Percentiles rank a stretch among this genome's conserved stretches.
Evolutionary conservation across 257 asterid genomes (phyloP).

Genomic region (Haberlea rhodopensis): DNA sequence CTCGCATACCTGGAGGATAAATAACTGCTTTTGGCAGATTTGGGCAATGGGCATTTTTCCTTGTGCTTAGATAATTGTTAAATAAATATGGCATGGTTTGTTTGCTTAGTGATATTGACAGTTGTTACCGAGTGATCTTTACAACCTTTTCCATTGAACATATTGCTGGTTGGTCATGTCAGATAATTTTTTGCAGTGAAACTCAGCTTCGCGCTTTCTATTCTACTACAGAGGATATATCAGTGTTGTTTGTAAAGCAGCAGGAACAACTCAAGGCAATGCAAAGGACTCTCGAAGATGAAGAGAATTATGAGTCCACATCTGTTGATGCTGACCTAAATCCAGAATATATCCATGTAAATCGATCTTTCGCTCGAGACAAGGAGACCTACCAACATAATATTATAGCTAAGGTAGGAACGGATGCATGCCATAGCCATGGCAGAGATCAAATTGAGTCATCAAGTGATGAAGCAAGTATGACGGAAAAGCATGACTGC

Average conservation of each 20-base stretch:
- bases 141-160: background rate
- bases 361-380: conserved; percentile 31
- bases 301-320: conserved; percentile 67
- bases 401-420: conserved; percentile 34
- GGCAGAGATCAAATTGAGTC: conserved; percentile 37
- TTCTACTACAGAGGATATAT: conserved; percentile 95
- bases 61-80: background rate
- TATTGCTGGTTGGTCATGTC: conserved; percentile 17
- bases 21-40: background rate
- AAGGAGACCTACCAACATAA: conserved; percentile 36
- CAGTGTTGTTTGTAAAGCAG: conserved; percentile 71
- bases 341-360: conserved; percentile 30
- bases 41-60: background rate
- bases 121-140: background rate
- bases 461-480: conserved; percentile 74
- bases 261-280: conserved; percentile 93
- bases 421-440: conserved; percentile 32
- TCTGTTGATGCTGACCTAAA: conserved; percentile 64
- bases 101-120: background rate
- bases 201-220: conserved; percentile 97
- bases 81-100: background rate
- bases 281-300: conserved; percentile 95
- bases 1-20: conserved; percentile 1
- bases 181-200: conserved; percentile 56
- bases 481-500: conserved; percentile 78